Percentiles rank a stretch among this genome's conserved stretches.
These are phyloP conservation scores for Persicaria tinctoria DNA, from an alignment of 148 eudicot genomes.

Conservation along the genomic window DNA sequence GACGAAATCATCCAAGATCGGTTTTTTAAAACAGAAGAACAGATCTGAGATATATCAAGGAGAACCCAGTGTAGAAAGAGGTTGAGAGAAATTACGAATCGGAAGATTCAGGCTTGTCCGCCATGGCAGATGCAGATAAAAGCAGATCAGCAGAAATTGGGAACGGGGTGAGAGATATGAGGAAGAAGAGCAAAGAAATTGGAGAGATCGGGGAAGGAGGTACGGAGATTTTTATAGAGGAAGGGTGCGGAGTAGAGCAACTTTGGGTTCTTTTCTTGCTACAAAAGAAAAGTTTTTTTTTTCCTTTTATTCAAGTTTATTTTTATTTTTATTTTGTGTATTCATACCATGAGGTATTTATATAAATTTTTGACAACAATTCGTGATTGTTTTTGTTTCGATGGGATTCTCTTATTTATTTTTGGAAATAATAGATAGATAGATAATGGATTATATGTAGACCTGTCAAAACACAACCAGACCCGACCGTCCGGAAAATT, in stretches of 20 bases:
- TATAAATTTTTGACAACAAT: no score
- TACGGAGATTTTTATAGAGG: background rate
- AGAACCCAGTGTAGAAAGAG: no score
- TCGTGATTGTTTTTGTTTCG: no score
- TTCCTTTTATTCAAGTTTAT: background rate
- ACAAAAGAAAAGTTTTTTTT: slow-evolving; percentile 13
- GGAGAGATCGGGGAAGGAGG: background rate
- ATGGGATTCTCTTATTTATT: no score
- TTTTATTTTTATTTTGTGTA: background rate
- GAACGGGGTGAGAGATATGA: background rate
- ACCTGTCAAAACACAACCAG: no score
- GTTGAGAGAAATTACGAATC: slow-evolving; percentile 39
- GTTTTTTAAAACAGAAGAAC: no score
- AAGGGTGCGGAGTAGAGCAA: slow-evolving; percentile 1
- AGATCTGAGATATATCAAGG: slow-evolving; percentile 7
- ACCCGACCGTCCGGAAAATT: no score
- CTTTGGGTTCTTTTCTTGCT: slow-evolving; percentile 16
- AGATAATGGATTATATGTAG: no score
- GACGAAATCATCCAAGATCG: background rate
- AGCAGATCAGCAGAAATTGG: slow-evolving; percentile 4
- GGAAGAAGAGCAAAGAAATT: background rate
- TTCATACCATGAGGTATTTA: no score
- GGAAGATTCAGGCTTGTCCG: slow-evolving; percentile 62
- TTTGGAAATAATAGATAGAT: no score
- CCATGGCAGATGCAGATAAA: slow-evolving; percentile 25